These are phyloP conservation scores for Metrosideros polymorpha DNA, from an alignment of 441 rosid species.

Conservation along the genomic window DNA sequence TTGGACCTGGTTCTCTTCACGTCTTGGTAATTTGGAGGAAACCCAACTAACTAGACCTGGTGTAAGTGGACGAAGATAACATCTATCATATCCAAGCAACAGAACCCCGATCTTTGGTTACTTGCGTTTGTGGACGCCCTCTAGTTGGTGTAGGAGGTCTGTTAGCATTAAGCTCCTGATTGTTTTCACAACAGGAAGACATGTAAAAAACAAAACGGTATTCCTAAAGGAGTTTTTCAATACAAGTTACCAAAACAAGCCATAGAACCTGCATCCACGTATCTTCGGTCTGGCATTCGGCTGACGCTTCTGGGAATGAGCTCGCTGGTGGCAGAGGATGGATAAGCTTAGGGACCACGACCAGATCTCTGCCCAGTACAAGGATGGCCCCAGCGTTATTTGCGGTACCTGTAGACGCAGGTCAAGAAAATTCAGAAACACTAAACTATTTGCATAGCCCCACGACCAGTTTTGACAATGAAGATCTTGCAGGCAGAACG, in stretches of 20 bases:
- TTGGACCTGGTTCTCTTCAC: background rate
- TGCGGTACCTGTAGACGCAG: conserved; percentile 65
- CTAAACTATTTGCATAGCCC: background rate
- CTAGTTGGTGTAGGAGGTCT: conserved; percentile 96
- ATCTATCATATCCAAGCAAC: conserved; percentile 75
- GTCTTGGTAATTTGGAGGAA: background rate
- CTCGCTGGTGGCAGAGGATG: conserved; percentile 96
- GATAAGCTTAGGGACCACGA: conserved; percentile 92
- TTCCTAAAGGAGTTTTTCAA: background rate
- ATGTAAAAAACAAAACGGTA: background rate
- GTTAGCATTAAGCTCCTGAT: conserved; percentile 91
- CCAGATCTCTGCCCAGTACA: conserved; percentile 97
- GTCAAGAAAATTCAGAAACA: background rate
- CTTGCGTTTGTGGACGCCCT: conserved; percentile 94
- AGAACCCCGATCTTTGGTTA: conserved; percentile 71
- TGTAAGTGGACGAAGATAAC: conserved; percentile 12
- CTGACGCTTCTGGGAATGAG: conserved; percentile 77
- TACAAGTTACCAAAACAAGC: background rate
- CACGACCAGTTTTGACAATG: background rate
- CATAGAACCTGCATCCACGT: conserved; percentile 96
- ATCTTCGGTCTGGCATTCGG: conserved; percentile 81
- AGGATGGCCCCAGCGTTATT: conserved; percentile 97
- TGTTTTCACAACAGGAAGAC: background rate
- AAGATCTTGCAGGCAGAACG: conserved; percentile 1
- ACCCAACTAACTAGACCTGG: background rate